Conservation (phyloP, 1,284 basidiomycete genomes). For the Rhodotorula sp. region DNA sequence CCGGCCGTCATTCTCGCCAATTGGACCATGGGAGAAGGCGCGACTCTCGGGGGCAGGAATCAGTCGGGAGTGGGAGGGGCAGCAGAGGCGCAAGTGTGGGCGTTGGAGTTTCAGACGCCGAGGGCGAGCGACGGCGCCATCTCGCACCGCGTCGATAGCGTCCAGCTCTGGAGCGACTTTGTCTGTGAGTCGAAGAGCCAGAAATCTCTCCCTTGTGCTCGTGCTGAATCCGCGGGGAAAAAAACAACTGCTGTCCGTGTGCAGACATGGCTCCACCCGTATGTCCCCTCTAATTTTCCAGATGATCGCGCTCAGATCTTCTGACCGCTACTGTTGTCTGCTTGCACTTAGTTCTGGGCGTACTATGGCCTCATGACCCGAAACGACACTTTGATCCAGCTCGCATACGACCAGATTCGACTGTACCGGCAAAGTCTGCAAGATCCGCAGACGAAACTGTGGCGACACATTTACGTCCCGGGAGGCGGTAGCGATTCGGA, state of each 20-base stretch:
- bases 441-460: constrained; percentile 54
- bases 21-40: constrained; percentile 12
- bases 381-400: constrained; percentile 66
- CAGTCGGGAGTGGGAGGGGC: constrained; percentile 16
- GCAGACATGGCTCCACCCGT: constrained; percentile 37
- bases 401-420: constrained; percentile 73
- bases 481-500: constrained; percentile 45
- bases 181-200: constrained; percentile 47
- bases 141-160: constrained; percentile 65
- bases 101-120: constrained; percentile 33
- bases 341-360: no score
- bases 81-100: constrained; percentile 32
- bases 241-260: not conserved
- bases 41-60: constrained; percentile 7
- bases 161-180: constrained; percentile 47
- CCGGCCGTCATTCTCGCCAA: constrained; percentile 70
- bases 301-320: not conserved
- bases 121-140: constrained; percentile 71
- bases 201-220: not conserved
- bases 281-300: not conserved
- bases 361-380: constrained; percentile 73
- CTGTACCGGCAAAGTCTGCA: constrained; percentile 63
- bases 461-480: constrained; percentile 61
- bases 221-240: not conserved
- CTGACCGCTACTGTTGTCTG: no score